Base-by-base conservation (phyloP, 208 protist species). In the Herpetomonas tarakana region DNA sequence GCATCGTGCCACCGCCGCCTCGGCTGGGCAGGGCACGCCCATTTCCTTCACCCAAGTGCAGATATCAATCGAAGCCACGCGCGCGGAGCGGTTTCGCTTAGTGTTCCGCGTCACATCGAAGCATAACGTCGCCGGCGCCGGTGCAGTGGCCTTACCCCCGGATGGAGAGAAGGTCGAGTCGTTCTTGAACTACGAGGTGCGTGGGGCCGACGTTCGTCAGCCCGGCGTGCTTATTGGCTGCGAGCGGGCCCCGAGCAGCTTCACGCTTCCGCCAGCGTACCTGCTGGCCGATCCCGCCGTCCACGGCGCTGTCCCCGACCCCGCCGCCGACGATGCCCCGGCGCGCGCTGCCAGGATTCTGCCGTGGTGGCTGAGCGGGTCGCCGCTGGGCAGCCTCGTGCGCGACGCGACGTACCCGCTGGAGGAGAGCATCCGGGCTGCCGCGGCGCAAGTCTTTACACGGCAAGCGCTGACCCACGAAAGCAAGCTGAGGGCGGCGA, bases 191-290 rank as follows among this genome's bases (percentile, higher is more conserved):
- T 53, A 92, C 52, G 62, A 77, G 41, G 76, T 92, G 9, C 2
- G 65, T 12, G 84, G 87, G 21, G 71, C 76, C 25, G 47, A 16
- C 25, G 26, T 51, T 7, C 49, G 24, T 22, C 68, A 85, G 60
- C 88, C 88, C 0, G 88, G 88, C 39, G 74, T 92, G n/a, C 68
- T 94, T 26, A 82, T 94, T 57, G 76, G 70, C 29, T 65, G 84
- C 4, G 82, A 90, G 46, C 65, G 69, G 1, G 46, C 68, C 51
- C 85, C 86, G 4, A 52, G 59, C 50, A 68, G 46, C 49, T 75
- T 90, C 21, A 19, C 55, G 11, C 51, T 92, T 18, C 69, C 78
- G 0, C 52, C 49, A 16, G 45, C 44, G 18, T 47, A 68, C 19
- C 21, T 65, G 24, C 59, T 90, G 29, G 11, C 24, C 1, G 83